Percentiles rank a stretch among this genome's conserved stretches.
Evolutionary conservation across 371 early-diverging fungal genomes (phyloP).

Genomic region (Apophysomyces trapeziformis): DNA sequence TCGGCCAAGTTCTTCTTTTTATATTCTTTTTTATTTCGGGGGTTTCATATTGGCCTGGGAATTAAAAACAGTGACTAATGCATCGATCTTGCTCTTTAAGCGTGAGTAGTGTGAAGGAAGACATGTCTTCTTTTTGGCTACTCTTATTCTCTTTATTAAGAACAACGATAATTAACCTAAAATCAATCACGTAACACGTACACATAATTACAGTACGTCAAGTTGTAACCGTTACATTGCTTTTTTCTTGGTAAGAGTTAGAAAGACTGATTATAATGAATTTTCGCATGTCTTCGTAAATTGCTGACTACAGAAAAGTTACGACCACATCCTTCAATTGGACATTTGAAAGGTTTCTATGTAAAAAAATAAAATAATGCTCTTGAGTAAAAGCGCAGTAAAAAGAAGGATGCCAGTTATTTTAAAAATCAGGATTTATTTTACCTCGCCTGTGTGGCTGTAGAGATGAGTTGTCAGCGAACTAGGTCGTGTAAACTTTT

Average conservation of each 20-base stretch:
- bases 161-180: too few relatives aligned
- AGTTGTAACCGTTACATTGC: neutral
- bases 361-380: too few relatives aligned
- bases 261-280: constrained; percentile 28
- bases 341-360: constrained; percentile 50
- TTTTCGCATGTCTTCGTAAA: constrained; percentile 46
- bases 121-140: too few relatives aligned
- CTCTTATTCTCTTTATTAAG: too few relatives aligned
- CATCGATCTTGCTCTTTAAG: too few relatives aligned
- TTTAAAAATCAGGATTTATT: neutral
- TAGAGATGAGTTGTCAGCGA: constrained; percentile 64
- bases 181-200: neutral
- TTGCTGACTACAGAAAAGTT: constrained; percentile 49
- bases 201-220: neutral
- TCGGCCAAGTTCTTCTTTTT: neutral
- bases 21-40: neutral
- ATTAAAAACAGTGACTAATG: neutral
- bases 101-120: too few relatives aligned
- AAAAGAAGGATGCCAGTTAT: too few relatives aligned
- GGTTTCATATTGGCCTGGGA: constrained; percentile 9
- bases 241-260: neutral
- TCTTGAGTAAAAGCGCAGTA: too few relatives aligned
- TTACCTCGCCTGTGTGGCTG: constrained; percentile 65
- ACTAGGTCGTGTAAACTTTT: constrained; percentile 65
- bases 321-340: constrained; percentile 42